phyloP scores from a whole-genome alignment of 805 yeast genomes.

The Myxozyma vanderwaltii region DNA sequence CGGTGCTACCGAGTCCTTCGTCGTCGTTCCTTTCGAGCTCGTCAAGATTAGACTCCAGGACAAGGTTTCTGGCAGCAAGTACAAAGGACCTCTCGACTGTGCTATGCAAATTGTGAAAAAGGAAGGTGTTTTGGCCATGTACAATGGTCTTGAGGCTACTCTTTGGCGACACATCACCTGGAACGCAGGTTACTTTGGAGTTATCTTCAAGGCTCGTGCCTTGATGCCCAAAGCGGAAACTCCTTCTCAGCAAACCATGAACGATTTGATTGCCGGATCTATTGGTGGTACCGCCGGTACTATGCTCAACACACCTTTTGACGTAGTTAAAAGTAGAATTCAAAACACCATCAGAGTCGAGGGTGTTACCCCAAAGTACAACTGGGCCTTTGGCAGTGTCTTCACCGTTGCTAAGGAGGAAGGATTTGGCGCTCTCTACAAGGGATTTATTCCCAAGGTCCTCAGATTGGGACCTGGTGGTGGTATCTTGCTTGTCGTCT shows the following conservation, averaged over 20 bases:
- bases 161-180: slow-evolving; percentile 95
- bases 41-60: slow-evolving; percentile 95
- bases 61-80: slow-evolving; percentile 61
- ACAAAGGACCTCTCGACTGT: slow-evolving; percentile 83
- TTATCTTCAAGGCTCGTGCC: slow-evolving; percentile 81
- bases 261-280: slow-evolving; percentile 89
- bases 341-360: slow-evolving; percentile 68
- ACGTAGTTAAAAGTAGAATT: slow-evolving; percentile 91
- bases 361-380: slow-evolving; percentile 83
- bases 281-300: slow-evolving; percentile 98
- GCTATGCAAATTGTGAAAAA: slow-evolving; percentile 66
- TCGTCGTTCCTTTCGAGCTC: slow-evolving; percentile 96
- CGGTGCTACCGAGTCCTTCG: slow-evolving; percentile 95
- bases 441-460: slow-evolving; percentile 96
- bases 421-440: slow-evolving; percentile 87
- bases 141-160: slow-evolving; percentile 95
- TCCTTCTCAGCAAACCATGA: slow-evolving; percentile 72
- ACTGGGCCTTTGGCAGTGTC: slow-evolving; percentile 87
- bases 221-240: slow-evolving; percentile 76
- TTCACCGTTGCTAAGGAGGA: slow-evolving; percentile 79
- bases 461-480: slow-evolving; percentile 99
- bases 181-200: slow-evolving; percentile 98
- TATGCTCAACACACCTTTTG: slow-evolving; percentile 92
- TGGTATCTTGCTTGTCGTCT: slow-evolving; percentile 96
- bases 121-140: slow-evolving; percentile 82